Evolutionary conservation across 176 grass and related monocot species (phyloP), one percentile per base, ranked within the genome.

Genomic region (Phragmites australis): DNA sequence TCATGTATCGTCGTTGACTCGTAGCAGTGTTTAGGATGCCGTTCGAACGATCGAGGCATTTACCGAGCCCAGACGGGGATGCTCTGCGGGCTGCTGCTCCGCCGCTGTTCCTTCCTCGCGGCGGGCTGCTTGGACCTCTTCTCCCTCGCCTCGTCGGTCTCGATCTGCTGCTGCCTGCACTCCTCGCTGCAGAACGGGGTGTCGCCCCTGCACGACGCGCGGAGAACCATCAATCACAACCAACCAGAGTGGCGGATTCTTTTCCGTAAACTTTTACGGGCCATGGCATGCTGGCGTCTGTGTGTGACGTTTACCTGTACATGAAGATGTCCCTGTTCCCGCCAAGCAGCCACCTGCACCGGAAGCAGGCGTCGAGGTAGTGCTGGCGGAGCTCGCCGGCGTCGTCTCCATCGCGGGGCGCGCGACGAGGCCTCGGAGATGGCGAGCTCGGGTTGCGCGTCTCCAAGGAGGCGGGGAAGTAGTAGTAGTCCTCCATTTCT

Each of bases 331-430:
- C 96, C 34, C 23, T 88, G 84, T 94, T 91, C 0, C 66, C 69
- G 27, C 70, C 63, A 1, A 98, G 81, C 4, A 72, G 49, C 34
- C 86, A 83, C 41, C 71, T 70, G 88, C 96, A 98, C 18, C 72
- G 84, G 83, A 88, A 94, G 89, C 92, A 93, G 25, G 96, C 46
- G 81, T 98, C 82, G 68, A 98, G 92, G 88, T 91, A 93, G 77
- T 98, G 92, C 63, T 74, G 86, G 30, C 52, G 65, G 10, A 67
- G 80, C 70, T 85, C 85, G 23, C 68, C 42, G 79, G 41, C 77
- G 49, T 7, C 15, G 19, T 72, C 76, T 19, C 15, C 19, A 19
- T 58, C 42, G 0, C 37, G 55, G 85, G 83, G 81, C 77, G 69
- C 41, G 9, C 48, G 51, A 19, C 51, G 53, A 34, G 76, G 46